These are phyloP conservation scores for Aspergillus egyptiacus DNA, from an alignment of 495 filamentous ascomycete genomes.

Conservation along the genomic window DNA sequence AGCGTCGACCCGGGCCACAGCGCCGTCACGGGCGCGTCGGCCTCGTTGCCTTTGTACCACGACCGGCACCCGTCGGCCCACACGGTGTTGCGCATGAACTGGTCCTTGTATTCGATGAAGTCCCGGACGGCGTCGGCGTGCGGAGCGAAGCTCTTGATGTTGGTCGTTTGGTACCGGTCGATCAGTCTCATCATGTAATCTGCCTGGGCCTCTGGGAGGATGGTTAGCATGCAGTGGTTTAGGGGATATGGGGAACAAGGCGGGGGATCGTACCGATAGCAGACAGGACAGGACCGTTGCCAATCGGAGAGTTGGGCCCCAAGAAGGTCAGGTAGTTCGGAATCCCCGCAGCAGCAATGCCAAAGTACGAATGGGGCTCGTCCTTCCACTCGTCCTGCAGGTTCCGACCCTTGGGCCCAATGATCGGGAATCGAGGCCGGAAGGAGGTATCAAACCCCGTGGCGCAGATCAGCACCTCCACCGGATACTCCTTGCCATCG, in stretches of 20 bases:
- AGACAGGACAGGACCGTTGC: conserved; percentile 13
- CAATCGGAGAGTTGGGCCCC: conserved; percentile 27
- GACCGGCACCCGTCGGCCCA: conserved; percentile 38
- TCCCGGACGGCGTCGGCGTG: conserved; percentile 26
- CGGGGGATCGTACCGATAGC: conserved; percentile 8
- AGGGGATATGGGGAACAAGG: not conserved
- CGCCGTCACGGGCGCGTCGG: conserved; percentile 7
- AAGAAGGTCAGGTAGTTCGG: conserved; percentile 53
- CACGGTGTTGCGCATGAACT: conserved; percentile 33
- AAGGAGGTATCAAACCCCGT: conserved; percentile 29
- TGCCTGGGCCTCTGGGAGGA: conserved; percentile 21
- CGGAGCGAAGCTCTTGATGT: conserved; percentile 5
- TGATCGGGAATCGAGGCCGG: conserved; percentile 39
- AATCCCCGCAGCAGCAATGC: conserved; percentile 48
- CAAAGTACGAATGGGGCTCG: conserved; percentile 45
- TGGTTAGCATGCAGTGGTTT: too few species aligned
- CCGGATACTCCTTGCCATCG: conserved; percentile 29
- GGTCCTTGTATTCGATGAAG: conserved; percentile 31
- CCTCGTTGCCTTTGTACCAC: conserved; percentile 30
- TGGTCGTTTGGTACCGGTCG: conserved; percentile 8
- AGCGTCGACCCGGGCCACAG: conserved; percentile 32
- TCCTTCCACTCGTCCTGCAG: conserved; percentile 41
- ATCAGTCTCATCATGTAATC: conserved; percentile 19
- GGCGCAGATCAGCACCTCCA: conserved; percentile 27
- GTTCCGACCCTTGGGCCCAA: conserved; percentile 37